Evolutionary conservation across 768 basidiomycete species (phyloP).

Genomic region (Mrakia hoshinonis): DNA sequence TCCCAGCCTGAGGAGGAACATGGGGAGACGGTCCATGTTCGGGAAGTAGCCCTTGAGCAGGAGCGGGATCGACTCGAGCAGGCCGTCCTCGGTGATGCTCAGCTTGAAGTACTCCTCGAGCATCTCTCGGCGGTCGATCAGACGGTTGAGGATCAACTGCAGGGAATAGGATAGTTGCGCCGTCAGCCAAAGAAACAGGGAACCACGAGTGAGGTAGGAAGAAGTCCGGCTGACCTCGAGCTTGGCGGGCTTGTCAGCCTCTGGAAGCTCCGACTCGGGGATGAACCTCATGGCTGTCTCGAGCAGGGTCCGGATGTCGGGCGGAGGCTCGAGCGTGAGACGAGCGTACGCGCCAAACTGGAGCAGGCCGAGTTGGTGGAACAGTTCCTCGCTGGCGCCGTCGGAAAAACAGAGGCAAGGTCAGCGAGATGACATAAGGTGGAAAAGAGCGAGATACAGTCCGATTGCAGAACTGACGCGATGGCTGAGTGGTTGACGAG

Average conservation of each 20-base stretch:
- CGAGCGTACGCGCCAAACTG: slow-evolving; percentile 79
- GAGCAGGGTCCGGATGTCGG: slow-evolving; percentile 60
- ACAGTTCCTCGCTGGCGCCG: slow-evolving; percentile 79
- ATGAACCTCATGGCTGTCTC: slow-evolving; percentile 62
- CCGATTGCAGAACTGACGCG: slow-evolving; percentile 52
- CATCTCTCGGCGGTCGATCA: slow-evolving; percentile 58
- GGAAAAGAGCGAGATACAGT: neutral
- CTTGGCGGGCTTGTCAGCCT: slow-evolving; percentile 37
- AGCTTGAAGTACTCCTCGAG: slow-evolving; percentile 84
- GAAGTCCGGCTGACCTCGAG: neutral
- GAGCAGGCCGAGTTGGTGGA: slow-evolving; percentile 83
- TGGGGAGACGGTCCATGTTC: slow-evolving; percentile 78
- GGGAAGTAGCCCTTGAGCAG: slow-evolving; percentile 81
- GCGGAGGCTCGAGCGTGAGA: slow-evolving; percentile 73
- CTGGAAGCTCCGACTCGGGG: slow-evolving; percentile 48
- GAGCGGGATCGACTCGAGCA: slow-evolving; percentile 68
- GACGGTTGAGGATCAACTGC: slow-evolving; percentile 31
- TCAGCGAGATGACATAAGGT: too few species aligned
- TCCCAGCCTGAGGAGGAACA: slow-evolving; percentile 81
- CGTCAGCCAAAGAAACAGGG: neutral
- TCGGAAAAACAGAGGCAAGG: neutral
- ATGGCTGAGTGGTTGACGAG: slow-evolving; percentile 76
- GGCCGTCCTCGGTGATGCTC: slow-evolving; percentile 53
- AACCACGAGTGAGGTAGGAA: neutral
- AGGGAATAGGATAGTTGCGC: neutral